A percentile compares a stretch with the other conserved stretches of the same genome.
Conservation (phyloP, 1,284 basidiomycete genomes). For the Ceratobasidium sp. region DNA sequence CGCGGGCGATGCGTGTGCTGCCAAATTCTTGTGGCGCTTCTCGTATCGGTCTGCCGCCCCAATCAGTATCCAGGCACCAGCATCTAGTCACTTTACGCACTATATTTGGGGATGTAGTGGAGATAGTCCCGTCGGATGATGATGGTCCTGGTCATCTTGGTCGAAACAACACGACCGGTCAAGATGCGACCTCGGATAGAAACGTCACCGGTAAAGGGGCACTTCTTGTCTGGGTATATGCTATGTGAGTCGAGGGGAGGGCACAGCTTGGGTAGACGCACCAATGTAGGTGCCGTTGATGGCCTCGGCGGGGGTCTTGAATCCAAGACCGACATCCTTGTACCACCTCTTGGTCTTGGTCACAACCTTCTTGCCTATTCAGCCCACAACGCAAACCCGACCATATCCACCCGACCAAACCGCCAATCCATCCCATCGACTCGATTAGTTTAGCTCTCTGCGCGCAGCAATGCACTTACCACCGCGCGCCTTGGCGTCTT, state of each 20-base stretch:
- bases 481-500: conserved; percentile 94
- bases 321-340: conserved; percentile 97
- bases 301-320: conserved; percentile 96
- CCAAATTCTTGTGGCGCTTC: conserved; percentile 98
- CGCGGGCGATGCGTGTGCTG: conserved; percentile 95
- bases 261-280: conserved; percentile 53
- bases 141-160: conserved; percentile 99
- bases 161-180: conserved; percentile 95
- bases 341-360: conserved; percentile 99
- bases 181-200: conserved; percentile 99
- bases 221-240: conserved; percentile 89
- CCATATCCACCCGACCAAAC: not conserved
- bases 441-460: conserved; percentile 16
- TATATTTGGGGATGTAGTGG: conserved; percentile 99
- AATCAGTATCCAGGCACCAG: conserved; percentile 25
- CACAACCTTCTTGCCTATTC: conserved; percentile 85
- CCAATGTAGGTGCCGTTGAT: conserved; percentile 97
- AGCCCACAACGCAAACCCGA: conserved; percentile 4
- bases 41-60: conserved; percentile 79
- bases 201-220: conserved; percentile 93
- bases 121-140: conserved; percentile 98
- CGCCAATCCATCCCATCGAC: not conserved
- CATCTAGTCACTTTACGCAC: conserved; percentile 54
- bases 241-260: not conserved
- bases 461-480: conserved; percentile 53